These are phyloP conservation scores for Ramularia collo-cygni DNA, from an alignment of 2,329 filamentous ascomycete genomes.

Conservation along the genomic window DNA sequence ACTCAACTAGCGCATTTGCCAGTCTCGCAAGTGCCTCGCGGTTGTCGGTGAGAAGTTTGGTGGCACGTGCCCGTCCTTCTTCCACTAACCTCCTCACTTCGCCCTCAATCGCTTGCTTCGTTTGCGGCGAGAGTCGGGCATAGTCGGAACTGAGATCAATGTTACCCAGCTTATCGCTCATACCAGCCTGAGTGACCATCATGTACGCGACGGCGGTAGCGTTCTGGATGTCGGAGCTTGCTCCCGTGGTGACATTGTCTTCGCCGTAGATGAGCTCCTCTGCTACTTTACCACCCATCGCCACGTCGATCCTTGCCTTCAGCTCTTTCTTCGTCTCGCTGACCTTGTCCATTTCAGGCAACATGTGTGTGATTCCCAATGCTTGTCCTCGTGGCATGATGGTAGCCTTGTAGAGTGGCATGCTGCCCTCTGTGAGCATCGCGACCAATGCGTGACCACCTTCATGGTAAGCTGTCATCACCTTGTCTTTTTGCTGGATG, in stretches of 20 bases:
- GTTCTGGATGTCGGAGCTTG: slow-evolving; percentile 70
- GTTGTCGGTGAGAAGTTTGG: slow-evolving; percentile 62
- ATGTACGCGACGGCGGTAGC: slow-evolving; percentile 78
- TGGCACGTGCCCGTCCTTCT: slow-evolving; percentile 70
- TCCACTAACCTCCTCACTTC: slow-evolving; percentile 83
- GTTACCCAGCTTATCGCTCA: slow-evolving; percentile 81
- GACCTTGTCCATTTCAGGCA: slow-evolving; percentile 90
- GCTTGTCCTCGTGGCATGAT: slow-evolving; percentile 85
- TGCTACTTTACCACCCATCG: slow-evolving; percentile 79
- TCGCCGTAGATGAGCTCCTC: slow-evolving; percentile 87
- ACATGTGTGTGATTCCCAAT: slow-evolving; percentile 77
- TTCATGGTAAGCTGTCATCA: slow-evolving; percentile 93
- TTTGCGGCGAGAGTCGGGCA: slow-evolving; percentile 73
- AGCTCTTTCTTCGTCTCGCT: slow-evolving; percentile 81
- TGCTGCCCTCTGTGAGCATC: slow-evolving; percentile 69
- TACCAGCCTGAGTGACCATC: slow-evolving; percentile 85
- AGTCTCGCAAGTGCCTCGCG: slow-evolving; percentile 81
- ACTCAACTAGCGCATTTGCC: slow-evolving; percentile 83
- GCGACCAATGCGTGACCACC: slow-evolving; percentile 89
- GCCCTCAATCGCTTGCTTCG: slow-evolving; percentile 75
- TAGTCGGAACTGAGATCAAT: slow-evolving; percentile 82
- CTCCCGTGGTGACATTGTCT: slow-evolving; percentile 88
- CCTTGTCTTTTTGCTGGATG: slow-evolving; percentile 87
- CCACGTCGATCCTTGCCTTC: slow-evolving; percentile 69
- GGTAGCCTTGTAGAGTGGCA: slow-evolving; percentile 90